Conservation (phyloP, 306 rosid genomes). For the Crotalaria pallida region DNA sequence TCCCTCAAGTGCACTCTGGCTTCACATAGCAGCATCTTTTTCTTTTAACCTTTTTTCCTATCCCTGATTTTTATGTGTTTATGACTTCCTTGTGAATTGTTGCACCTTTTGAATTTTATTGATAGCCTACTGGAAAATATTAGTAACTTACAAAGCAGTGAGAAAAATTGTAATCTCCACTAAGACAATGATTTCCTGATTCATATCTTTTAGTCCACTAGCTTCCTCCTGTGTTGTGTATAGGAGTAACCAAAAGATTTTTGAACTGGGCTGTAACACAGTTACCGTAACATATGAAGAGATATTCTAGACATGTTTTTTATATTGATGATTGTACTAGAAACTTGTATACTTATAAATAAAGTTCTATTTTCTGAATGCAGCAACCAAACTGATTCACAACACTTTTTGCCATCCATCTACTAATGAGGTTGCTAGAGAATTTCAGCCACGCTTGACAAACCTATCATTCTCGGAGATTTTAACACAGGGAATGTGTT, state of each 20-base stretch:
- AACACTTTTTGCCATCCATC: conserved; percentile 20
- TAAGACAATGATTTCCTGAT: neutral
- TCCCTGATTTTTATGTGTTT: neutral
- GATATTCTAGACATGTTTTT: neutral
- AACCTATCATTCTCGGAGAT: conserved; percentile 16
- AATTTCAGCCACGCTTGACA: conserved; percentile 22
- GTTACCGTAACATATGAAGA: neutral
- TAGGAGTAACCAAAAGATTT: neutral
- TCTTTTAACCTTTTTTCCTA: neutral
- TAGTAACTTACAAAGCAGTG: neutral
- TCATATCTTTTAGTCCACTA: neutral
- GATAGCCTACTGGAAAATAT: conserved; percentile 2
- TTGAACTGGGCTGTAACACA: neutral
- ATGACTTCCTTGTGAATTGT: neutral
- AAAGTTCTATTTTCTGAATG: conserved; percentile 18
- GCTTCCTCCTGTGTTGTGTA: neutral
- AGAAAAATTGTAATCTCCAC: neutral
- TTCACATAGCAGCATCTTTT: neutral
- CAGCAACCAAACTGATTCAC: conserved; percentile 49
- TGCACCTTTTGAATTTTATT: neutral
- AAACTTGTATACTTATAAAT: conserved; percentile 19
- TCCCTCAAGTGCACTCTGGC: neutral
- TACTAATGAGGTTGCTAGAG: conserved; percentile 29
- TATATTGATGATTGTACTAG: neutral
- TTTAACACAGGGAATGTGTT: neutral